Percentiles rank a stretch among this genome's conserved stretches.
These are phyloP conservation scores for Boletus fagicola DNA, from an alignment of 768 basidiomycete genomes.

Conservation along the genomic window DNA sequence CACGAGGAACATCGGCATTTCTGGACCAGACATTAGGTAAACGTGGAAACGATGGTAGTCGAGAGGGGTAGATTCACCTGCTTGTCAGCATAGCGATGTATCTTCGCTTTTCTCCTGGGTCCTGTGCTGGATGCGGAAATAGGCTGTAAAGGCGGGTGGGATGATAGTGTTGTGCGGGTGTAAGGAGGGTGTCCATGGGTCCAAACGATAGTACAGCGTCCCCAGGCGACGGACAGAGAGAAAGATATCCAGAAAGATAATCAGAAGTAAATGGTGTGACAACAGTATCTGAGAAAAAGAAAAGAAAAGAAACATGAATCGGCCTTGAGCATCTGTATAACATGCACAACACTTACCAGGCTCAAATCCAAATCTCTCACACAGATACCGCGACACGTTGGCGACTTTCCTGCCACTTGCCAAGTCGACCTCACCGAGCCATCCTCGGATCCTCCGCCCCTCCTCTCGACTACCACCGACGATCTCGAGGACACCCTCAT, in stretches of 20 bases:
- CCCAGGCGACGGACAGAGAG: constrained; percentile 64
- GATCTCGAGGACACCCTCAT: constrained; percentile 73
- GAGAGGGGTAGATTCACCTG: constrained; percentile 43
- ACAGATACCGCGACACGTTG: constrained; percentile 69
- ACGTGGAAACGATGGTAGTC: not conserved
- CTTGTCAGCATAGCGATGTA: constrained; percentile 72
- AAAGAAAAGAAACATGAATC: not conserved
- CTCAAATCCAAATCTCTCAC: constrained; percentile 80
- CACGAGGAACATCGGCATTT: constrained; percentile 82
- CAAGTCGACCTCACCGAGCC: constrained; percentile 81
- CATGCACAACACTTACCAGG: constrained; percentile 44
- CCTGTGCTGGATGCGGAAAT: constrained; percentile 81
- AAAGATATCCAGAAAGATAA: constrained; percentile 73
- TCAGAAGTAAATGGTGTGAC: constrained; percentile 78
- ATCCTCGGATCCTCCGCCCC: constrained; percentile 65
- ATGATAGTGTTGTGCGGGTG: constrained; percentile 71
- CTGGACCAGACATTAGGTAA: constrained; percentile 34
- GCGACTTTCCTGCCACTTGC: constrained; percentile 64
- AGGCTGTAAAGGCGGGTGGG: constrained; percentile 74
- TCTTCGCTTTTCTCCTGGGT: constrained; percentile 65
- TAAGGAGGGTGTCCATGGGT: constrained; percentile 74
- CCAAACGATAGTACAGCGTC: constrained; percentile 81
- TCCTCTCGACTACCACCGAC: constrained; percentile 76
- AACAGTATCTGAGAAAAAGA: constrained; percentile 51
- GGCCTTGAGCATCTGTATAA: no score